These are phyloP conservation scores for Rusavskia elegans DNA, from an alignment of 495 filamentous ascomycete genomes.

Conservation along the genomic window DNA sequence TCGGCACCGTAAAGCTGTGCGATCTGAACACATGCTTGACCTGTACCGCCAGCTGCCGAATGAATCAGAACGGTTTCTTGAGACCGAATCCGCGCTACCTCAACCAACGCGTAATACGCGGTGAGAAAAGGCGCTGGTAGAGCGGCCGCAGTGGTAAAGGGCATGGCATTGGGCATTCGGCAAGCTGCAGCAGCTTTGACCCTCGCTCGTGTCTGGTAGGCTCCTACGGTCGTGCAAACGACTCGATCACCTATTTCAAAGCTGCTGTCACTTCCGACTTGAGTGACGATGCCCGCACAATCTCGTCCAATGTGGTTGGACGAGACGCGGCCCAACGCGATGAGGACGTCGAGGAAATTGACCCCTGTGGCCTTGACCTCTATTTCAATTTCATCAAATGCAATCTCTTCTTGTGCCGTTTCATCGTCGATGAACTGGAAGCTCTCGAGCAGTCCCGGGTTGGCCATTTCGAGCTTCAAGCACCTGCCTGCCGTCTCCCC, in stretches of 20 bases:
- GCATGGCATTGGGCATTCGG: background rate
- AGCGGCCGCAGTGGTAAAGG: background rate
- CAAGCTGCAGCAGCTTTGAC: background rate
- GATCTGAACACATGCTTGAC: conserved; percentile 37
- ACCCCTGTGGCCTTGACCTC: conserved; percentile 9
- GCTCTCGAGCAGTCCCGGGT: conserved; percentile 31
- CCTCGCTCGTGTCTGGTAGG: background rate
- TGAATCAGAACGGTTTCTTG: conserved; percentile 19
- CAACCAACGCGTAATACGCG: background rate
- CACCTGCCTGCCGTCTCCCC: background rate
- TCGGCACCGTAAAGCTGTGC: conserved; percentile 37
- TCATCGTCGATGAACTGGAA: conserved; percentile 30
- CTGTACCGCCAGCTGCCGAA: conserved; percentile 17
- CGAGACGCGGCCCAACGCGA: conserved; percentile 21
- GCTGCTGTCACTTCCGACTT: conserved; percentile 21
- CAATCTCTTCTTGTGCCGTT: background rate
- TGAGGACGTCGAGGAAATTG: conserved; percentile 19
- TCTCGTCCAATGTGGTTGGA: conserved; percentile 31
- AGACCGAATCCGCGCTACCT: conserved; percentile 11
- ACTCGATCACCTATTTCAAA: background rate
- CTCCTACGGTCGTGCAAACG: background rate
- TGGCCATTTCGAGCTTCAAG: background rate
- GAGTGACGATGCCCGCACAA: conserved; percentile 34
- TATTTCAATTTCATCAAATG: conserved; percentile 6
- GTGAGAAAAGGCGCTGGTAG: background rate